Percentiles rank a stretch among this genome's conserved stretches.
Conservation (phyloP, 2,329 filamentous ascomycete species). For the Curvularia lunata region DNA sequence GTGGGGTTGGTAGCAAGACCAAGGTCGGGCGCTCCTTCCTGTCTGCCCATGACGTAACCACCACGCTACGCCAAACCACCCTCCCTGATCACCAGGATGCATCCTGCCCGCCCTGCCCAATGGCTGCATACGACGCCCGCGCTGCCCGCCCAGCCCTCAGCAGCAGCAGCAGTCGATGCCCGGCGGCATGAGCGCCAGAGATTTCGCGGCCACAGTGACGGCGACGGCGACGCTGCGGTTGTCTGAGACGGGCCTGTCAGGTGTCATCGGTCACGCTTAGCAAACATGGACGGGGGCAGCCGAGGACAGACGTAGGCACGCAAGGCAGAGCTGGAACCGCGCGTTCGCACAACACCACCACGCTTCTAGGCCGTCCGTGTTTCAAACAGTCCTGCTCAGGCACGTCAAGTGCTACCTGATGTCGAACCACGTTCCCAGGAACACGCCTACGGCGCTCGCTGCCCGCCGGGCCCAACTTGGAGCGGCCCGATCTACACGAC, state of each 20-base stretch:
- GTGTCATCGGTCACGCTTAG: constrained; percentile 16
- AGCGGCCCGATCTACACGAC: constrained; percentile 20
- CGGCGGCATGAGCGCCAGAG: not conserved
- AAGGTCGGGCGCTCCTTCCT: constrained; percentile 21
- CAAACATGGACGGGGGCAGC: not conserved
- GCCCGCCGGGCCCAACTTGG: constrained; percentile 10
- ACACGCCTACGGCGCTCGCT: not conserved
- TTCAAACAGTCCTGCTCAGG: constrained; percentile 3
- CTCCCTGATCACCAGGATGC: constrained; percentile 19
- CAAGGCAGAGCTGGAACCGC: not conserved
- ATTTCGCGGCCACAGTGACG: not conserved
- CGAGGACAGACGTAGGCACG: not conserved
- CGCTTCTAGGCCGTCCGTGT: not conserved
- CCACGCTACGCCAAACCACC: constrained; percentile 17
- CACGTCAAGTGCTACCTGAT: constrained; percentile 19
- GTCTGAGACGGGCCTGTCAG: constrained; percentile 8
- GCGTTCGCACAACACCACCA: not conserved
- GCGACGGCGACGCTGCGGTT: not conserved
- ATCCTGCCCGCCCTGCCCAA: constrained; percentile 16
- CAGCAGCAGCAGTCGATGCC: not conserved
- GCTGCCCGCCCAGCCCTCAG: constrained; percentile 19
- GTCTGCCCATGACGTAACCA: constrained; percentile 25
- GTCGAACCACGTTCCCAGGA: constrained; percentile 19
- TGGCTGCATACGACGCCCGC: constrained; percentile 16
- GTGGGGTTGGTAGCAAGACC: constrained; percentile 28